Conservation (phyloP, 2,329 filamentous ascomycete genomes). For the Tricladium varicosporioides region DNA sequence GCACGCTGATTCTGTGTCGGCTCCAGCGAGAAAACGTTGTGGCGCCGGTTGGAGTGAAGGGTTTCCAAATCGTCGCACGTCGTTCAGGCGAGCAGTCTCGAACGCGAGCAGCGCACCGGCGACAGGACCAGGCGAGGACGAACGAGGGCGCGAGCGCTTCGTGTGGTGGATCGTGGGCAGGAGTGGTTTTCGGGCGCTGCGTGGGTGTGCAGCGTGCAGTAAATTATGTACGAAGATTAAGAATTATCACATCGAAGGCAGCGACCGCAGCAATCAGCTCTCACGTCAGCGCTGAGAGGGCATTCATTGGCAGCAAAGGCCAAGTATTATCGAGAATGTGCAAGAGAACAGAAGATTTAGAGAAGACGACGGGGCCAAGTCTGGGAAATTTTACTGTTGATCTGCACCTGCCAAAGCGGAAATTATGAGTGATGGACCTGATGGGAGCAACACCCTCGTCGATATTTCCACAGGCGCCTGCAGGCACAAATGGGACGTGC, state of each 20-base stretch:
- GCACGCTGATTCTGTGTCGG: background rate
- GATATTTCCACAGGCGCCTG: too few relatives aligned
- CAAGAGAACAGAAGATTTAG: background rate
- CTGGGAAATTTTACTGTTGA: background rate
- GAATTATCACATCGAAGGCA: slow-evolving; percentile 14
- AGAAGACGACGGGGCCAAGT: background rate
- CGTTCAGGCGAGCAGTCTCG: slow-evolving; percentile 26
- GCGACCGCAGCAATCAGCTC: slow-evolving; percentile 5
- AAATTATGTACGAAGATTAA: slow-evolving; percentile 18
- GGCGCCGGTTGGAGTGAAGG: slow-evolving; percentile 24
- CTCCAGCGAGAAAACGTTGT: slow-evolving; percentile 3
- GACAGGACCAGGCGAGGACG: slow-evolving; percentile 4
- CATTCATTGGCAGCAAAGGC: background rate
- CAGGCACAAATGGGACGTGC: too few relatives aligned
- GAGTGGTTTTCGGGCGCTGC: background rate
- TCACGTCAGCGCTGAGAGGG: slow-evolving; percentile 19
- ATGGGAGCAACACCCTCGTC: too few relatives aligned
- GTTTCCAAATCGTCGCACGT: slow-evolving; percentile 33
- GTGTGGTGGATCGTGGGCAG: background rate
- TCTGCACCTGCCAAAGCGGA: background rate
- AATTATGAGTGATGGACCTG: background rate
- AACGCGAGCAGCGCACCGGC: slow-evolving; percentile 21
- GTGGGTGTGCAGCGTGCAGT: slow-evolving; percentile 4
- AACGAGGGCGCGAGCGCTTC: background rate
- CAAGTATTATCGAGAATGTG: background rate